Base-by-base conservation (phyloP, 2,329 filamentous ascomycete genomes). In the Periglandula ipomoeae region DNA sequence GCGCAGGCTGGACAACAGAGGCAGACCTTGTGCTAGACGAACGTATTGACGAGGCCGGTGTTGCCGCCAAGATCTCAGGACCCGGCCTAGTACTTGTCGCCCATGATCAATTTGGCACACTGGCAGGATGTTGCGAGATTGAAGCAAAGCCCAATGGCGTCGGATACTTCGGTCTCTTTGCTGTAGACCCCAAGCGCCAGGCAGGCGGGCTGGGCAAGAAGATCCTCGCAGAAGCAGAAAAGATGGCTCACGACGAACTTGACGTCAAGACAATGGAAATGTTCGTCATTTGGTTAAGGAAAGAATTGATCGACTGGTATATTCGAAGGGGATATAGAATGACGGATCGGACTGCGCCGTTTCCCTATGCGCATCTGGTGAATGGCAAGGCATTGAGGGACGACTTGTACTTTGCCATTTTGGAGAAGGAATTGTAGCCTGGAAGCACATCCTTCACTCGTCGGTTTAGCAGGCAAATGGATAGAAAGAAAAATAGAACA, bases 101-200 rank as follows among this genome's bases (percentile, higher is more conserved):
- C 22, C 56, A 61, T 23, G 62, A 68, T 45, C 24, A 53, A 6
- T 46, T 47, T 3, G 53, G 54, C 37, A 35, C 45, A 0, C 60
- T 71, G 3, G 59, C 70, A 2, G 65, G 65, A n/a, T 75, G 72
- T 63, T 74, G 70, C 56, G 71, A 74, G 49, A 50, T 75, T 3
- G 51, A 63, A 23, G 58, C 56, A 27, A 60, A 56, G 17, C 50
- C 52, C 23, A 52, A 53, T 24, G 58, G 52, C 30, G 51, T 62
- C 32, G 66, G 64, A 17, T 71, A 73, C 58, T 73, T 76, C 46
- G 71, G 71, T 45, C 63, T 75, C 32, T 73, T 76, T 19, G 73
- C 73, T 37, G 72, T 76, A 0, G 65, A 70, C 34, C 69, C 70
- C 2, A 48, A 48, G 4, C 53, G 60, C 24, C 72, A 75, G 58